Conservation (phyloP, 2,329 filamentous ascomycete species). For the Neonectria punicea region DNA sequence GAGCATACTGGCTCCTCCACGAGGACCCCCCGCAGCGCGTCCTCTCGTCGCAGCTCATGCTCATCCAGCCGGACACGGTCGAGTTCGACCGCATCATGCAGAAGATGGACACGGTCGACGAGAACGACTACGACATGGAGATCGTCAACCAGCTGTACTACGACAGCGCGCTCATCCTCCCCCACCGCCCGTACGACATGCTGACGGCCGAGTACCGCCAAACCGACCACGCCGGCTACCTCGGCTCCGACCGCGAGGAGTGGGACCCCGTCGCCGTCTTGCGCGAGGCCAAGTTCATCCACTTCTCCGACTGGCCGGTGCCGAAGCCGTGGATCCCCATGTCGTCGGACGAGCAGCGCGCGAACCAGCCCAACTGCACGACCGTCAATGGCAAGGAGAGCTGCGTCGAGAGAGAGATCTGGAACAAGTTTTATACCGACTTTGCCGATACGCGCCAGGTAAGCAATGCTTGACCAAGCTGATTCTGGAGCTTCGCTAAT, state of each 20-base stretch:
- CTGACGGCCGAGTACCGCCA: constrained; percentile 70
- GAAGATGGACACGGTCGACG: constrained; percentile 41
- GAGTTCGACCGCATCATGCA: constrained; percentile 56
- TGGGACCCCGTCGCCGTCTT: constrained; percentile 63
- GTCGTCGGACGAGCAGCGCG: background rate
- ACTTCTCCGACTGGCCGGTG: background rate
- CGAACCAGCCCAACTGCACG: constrained; percentile 16
- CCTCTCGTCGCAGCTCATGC: constrained; percentile 67
- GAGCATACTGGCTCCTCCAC: constrained; percentile 73
- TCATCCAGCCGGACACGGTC: constrained; percentile 64
- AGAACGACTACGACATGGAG: constrained; percentile 70
- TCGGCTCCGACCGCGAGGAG: constrained; percentile 53
- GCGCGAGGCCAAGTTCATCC: background rate
- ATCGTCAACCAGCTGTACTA: constrained; percentile 71
- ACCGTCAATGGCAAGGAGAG: background rate
- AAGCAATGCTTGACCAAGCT: background rate
- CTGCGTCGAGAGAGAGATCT: constrained; percentile 27
- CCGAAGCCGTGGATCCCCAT: background rate
- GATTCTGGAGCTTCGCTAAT: background rate
- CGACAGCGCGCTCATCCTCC: constrained; percentile 68
- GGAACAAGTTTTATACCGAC: constrained; percentile 32
- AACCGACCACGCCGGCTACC: constrained; percentile 58
- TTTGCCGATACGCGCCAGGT: constrained; percentile 29
- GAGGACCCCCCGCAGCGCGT: constrained; percentile 46
- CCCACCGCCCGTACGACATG: constrained; percentile 70